Evolutionary conservation across 1,284 basidiomycete species (phyloP).

Genomic region (Xanthoconium separans): DNA sequence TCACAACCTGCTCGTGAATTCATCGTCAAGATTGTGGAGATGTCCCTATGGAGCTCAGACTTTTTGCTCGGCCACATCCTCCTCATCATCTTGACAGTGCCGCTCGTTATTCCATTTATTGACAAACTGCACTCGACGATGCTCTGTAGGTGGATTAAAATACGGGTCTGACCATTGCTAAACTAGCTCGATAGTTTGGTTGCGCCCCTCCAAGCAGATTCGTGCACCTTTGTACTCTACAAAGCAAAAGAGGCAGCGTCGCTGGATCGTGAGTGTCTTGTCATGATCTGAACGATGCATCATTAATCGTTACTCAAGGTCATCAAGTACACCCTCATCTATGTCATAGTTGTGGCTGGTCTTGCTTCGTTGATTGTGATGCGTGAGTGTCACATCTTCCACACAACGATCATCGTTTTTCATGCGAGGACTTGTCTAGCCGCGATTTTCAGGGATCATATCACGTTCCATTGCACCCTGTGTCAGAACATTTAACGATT

Average conservation of each 20-base stretch:
- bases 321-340: conserved; percentile 83
- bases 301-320: conserved; percentile 42
- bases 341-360: conserved; percentile 74
- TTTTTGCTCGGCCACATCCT: conserved; percentile 83
- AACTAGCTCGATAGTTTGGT: conserved; percentile 61
- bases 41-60: conserved; percentile 92
- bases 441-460: conserved; percentile 65
- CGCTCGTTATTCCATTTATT: conserved; percentile 83
- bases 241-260: conserved; percentile 86
- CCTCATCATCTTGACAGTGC: conserved; percentile 81
- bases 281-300: background rate
- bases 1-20: conserved; percentile 95
- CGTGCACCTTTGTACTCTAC: conserved; percentile 93
- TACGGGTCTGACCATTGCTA: conserved; percentile 5
- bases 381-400: conserved; percentile 54
- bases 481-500: conserved; percentile 73
- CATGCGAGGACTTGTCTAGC: conserved; percentile 40
- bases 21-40: conserved; percentile 96
- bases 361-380: conserved; percentile 82
- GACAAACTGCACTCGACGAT: conserved; percentile 90
- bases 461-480: conserved; percentile 67
- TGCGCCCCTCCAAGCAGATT: conserved; percentile 91
- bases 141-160: conserved; percentile 63
- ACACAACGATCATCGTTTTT: background rate
- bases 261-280: conserved; percentile 75